A percentile compares a stretch with the other conserved stretches of the same genome.
Conservation (phyloP, 345 rosid genomes). For the Eucalyptus rudis region DNA sequence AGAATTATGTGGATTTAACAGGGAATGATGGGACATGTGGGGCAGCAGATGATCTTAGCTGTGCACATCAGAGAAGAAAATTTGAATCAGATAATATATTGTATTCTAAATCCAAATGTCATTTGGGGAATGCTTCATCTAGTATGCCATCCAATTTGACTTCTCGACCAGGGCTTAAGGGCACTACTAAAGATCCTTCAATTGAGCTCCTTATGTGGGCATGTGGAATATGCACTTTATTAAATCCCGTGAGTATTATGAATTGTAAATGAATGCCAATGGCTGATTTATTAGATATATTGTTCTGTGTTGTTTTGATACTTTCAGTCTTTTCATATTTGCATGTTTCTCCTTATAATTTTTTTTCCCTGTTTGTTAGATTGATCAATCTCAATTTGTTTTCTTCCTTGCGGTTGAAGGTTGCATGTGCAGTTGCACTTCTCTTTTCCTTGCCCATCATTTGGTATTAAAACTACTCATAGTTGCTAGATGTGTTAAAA, state of each 20-base stretch:
- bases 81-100: background rate
- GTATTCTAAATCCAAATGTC: background rate
- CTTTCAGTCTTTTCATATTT: background rate
- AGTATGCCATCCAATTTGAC: conserved; percentile 14
- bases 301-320: background rate
- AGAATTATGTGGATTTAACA: conserved; percentile 1
- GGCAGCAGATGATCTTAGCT: background rate
- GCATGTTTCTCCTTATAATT: background rate
- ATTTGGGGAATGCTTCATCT: conserved; percentile 8
- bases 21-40: background rate
- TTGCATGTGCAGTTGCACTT: background rate
- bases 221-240: conserved; percentile 61
- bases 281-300: background rate
- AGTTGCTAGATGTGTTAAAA: background rate
- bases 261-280: background rate
- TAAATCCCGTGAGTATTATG: conserved; percentile 60
- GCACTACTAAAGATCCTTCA: conserved; percentile 1
- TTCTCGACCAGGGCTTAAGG: background rate
- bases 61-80: background rate
- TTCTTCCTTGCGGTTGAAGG: background rate
- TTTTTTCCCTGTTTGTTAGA: background rate
- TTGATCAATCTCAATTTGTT: background rate
- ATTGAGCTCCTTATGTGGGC: conserved; percentile 44
- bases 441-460: background rate
- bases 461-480: background rate